These are phyloP conservation scores for Gossypium stocksii DNA, from an alignment of 345 rosid genomes.

Conservation along the genomic window DNA sequence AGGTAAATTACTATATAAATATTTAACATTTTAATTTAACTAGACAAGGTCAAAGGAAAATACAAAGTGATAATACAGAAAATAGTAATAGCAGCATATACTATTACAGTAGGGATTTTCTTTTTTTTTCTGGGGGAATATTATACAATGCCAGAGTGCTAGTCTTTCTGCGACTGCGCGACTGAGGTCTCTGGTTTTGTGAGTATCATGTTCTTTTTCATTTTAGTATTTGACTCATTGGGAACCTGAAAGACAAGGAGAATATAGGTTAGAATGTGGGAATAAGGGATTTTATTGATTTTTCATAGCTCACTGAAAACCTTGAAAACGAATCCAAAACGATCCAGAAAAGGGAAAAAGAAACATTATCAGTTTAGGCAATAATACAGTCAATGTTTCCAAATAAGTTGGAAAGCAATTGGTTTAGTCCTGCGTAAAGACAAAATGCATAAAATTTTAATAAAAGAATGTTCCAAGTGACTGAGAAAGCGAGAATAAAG, in stretches of 20 bases:
- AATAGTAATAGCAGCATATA: background rate
- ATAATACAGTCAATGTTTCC: conserved; percentile 14
- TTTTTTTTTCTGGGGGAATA: background rate
- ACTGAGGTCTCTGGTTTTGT: conserved; percentile 2
- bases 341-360: background rate
- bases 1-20: background rate
- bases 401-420: conserved; percentile 19
- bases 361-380: conserved; percentile 3
- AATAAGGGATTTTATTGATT: background rate
- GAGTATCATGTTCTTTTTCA: background rate
- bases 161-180: background rate
- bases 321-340: background rate
- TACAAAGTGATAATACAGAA: background rate
- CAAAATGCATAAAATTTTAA: background rate
- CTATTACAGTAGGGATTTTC: background rate
- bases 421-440: background rate
- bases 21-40: background rate
- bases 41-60: background rate
- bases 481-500: background rate
- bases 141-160: background rate
- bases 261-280: background rate
- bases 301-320: background rate
- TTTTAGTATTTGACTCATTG: background rate
- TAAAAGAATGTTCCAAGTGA: background rate
- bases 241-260: conserved; percentile 16